A percentile compares a stretch with the other conserved stretches of the same genome.
Conservation (phyloP, 192 early-diverging fungal genomes). For the Linnemannia schmuckeri region DNA sequence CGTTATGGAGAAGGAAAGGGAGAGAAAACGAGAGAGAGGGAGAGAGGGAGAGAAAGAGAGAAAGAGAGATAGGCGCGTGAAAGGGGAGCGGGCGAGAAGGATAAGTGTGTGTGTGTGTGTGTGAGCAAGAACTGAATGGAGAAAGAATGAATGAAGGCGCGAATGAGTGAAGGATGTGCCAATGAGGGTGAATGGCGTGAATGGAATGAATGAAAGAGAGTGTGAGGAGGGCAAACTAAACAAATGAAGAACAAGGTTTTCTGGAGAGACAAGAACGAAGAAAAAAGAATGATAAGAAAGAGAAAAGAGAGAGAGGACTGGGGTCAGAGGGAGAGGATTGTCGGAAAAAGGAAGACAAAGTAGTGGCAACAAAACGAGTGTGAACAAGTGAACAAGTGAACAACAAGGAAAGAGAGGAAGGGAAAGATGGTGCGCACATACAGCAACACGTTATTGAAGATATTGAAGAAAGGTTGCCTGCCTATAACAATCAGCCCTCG, state of each 20-base stretch:
- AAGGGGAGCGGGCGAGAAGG: background rate
- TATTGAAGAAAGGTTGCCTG: background rate
- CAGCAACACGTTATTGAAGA: background rate
- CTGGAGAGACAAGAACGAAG: background rate
- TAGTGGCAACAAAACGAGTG: background rate
- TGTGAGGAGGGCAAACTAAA: background rate
- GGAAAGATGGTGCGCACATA: background rate
- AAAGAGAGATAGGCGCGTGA: background rate
- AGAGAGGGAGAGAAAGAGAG: too few relatives aligned
- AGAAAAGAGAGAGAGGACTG: background rate
- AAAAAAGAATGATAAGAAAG: background rate
- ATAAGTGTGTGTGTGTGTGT: background rate
- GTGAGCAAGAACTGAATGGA: background rate
- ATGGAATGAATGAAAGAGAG: background rate
- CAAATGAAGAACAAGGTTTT: background rate
- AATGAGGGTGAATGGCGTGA: background rate
- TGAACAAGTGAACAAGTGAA: too few relatives aligned
- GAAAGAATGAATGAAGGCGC: background rate
- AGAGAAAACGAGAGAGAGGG: too few relatives aligned
- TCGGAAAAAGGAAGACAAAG: slow-evolving; percentile 25
- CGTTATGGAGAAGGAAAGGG: too few relatives aligned
- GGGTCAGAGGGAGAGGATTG: slow-evolving; percentile 30
- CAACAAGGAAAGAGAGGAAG: background rate
- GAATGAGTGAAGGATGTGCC: background rate
- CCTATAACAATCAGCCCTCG: background rate